These are phyloP conservation scores for Boletus fagicola DNA, from an alignment of 768 basidiomycete species.

Conservation along the genomic window DNA sequence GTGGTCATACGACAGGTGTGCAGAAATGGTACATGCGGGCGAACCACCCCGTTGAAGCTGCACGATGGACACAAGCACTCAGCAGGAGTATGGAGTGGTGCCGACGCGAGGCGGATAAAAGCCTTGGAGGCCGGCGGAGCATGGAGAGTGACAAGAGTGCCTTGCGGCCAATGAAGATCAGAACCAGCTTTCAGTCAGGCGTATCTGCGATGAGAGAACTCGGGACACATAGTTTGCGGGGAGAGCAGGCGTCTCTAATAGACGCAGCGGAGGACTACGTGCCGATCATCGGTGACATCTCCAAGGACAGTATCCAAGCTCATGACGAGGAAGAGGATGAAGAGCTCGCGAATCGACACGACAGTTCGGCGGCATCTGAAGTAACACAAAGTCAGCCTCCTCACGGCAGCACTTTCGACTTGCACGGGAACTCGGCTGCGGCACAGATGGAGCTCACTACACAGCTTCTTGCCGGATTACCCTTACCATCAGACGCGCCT, in stretches of 20 bases:
- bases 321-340: constrained; percentile 30
- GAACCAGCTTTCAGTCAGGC: constrained; percentile 34
- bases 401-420: constrained; percentile 54
- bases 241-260: constrained; percentile 26
- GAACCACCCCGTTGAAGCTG: constrained; percentile 85
- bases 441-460: constrained; percentile 79
- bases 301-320: constrained; percentile 25
- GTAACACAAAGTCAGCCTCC: constrained; percentile 47
- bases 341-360: constrained; percentile 38
- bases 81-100: constrained; percentile 71
- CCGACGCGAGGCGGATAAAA: constrained; percentile 40
- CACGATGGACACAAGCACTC: constrained; percentile 82
- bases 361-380: constrained; percentile 46
- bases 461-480: constrained; percentile 56
- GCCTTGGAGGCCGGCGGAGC: constrained; percentile 37
- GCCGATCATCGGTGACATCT: not conserved
- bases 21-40: constrained; percentile 85
- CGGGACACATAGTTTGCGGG: constrained; percentile 23
- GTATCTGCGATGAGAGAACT: constrained; percentile 24
- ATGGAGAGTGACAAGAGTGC: constrained; percentile 49
- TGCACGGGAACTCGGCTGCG: constrained; percentile 65
- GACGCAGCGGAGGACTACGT: constrained; percentile 20
- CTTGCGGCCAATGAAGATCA: constrained; percentile 28
- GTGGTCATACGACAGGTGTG: constrained; percentile 41
- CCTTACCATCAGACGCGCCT: constrained; percentile 32